Conservation (phyloP, 805 yeast species). For the Ascoidea rubescens region DNA sequence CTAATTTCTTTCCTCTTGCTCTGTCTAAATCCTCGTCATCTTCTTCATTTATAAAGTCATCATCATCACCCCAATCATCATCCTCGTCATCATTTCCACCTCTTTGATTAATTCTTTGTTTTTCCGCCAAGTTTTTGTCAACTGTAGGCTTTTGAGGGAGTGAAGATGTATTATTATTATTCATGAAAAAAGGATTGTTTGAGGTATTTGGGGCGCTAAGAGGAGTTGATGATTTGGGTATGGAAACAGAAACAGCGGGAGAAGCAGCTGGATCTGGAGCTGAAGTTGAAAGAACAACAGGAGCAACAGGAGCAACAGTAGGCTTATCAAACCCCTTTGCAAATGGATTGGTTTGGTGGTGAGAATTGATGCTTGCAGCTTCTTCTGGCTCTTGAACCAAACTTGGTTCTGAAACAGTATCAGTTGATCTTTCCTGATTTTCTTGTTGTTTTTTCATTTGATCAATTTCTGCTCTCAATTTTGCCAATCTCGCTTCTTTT, state of each 20-base stretch:
- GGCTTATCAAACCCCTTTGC: neutral
- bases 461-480: conserved; percentile 9
- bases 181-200: neutral
- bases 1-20: conserved; percentile 4
- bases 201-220: neutral
- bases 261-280: neutral
- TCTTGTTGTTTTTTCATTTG: conserved; percentile 4
- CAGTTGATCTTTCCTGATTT: neutral
- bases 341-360: neutral
- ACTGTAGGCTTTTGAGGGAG: neutral
- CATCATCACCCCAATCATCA: conserved; percentile 10
- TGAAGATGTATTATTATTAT: neutral
- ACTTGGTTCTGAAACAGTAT: neutral
- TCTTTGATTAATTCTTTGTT: conserved; percentile 4
- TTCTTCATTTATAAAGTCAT: conserved; percentile 5
- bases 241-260: neutral
- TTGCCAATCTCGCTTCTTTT: conserved; percentile 8
- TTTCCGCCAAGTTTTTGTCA: conserved; percentile 7
- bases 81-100: conserved; percentile 5
- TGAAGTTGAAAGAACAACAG: conserved; percentile 1
- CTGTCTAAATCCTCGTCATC: conserved; percentile 9
- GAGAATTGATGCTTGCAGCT: neutral
- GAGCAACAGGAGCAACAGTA: neutral
- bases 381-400: neutral
- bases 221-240: conserved; percentile 1